These are phyloP conservation scores for Camelina laxa DNA, from an alignment of 345 rosid species.

Conservation along the genomic window DNA sequence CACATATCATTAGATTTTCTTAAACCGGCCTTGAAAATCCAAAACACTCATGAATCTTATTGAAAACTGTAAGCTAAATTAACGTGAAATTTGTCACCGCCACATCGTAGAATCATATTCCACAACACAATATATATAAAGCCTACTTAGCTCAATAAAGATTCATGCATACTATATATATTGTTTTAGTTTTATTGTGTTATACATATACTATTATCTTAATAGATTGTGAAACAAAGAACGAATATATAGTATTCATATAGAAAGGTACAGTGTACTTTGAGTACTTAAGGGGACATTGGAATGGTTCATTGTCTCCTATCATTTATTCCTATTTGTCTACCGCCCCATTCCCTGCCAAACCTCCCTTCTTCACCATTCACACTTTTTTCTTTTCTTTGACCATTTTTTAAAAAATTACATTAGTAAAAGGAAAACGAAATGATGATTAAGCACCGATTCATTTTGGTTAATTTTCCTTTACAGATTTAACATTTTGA, in stretches of 20 bases:
- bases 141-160: conserved; percentile 4
- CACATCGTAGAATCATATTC: background rate
- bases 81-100: conserved; percentile 1
- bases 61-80: conserved; percentile 2
- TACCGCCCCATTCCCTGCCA: conserved; percentile 48
- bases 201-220: background rate
- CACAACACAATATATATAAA: background rate
- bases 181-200: background rate
- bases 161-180: background rate
- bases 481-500: background rate
- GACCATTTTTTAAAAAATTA: background rate
- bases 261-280: conserved; percentile 45
- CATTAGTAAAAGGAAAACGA: background rate
- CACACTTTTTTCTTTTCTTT: conserved; percentile 24
- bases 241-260: conserved; percentile 27
- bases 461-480: background rate
- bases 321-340: conserved; percentile 45
- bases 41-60: background rate
- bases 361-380: conserved; percentile 46
- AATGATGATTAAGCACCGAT: background rate
- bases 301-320: conserved; percentile 45
- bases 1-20: background rate
- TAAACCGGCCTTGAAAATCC: background rate
- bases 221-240: conserved; percentile 21
- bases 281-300: conserved; percentile 45